Percentiles rank a stretch among this genome's conserved stretches.
These are phyloP conservation scores for Penicillium steckii DNA, from an alignment of 495 filamentous ascomycete species.

Conservation along the genomic window DNA sequence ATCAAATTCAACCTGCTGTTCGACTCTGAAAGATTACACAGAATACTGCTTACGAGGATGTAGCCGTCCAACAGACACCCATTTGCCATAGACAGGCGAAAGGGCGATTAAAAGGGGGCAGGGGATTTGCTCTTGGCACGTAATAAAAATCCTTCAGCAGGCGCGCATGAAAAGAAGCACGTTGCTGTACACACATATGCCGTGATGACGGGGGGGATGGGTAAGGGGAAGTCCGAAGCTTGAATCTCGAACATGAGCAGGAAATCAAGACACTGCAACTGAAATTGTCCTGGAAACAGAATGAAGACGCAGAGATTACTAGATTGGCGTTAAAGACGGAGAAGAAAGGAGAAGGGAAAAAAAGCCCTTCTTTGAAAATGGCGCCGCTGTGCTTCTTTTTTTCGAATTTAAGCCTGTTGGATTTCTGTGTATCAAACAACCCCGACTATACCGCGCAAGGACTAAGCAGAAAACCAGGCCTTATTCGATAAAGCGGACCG, in stretches of 20 bases:
- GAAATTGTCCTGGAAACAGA: background rate
- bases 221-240: slow-evolving; percentile 12
- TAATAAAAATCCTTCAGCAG: slow-evolving; percentile 88
- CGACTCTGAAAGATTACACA: slow-evolving; percentile 1
- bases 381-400: slow-evolving; percentile 21
- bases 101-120: slow-evolving; percentile 76
- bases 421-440: slow-evolving; percentile 34
- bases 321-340: background rate
- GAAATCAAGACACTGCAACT: background rate
- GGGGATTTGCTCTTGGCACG: slow-evolving; percentile 81
- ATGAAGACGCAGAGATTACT: slow-evolving; percentile 1
- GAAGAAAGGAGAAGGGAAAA: slow-evolving; percentile 5
- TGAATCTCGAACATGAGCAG: background rate
- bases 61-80: slow-evolving; percentile 88
- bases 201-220: slow-evolving; percentile 38
- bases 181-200: slow-evolving; percentile 99
- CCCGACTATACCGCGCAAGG: slow-evolving; percentile 25
- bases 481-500: slow-evolving; percentile 30
- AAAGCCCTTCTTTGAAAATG: slow-evolving; percentile 15
- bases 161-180: slow-evolving; percentile 69
- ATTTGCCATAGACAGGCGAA: slow-evolving; percentile 55
- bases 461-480: slow-evolving; percentile 33
- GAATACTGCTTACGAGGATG: slow-evolving; percentile 43
- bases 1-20: background rate
- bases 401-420: slow-evolving; percentile 37